Evolutionary conservation across 768 basidiomycete species (phyloP), one percentile per base, ranked within the genome.

Genomic region (Suillus cothurnatus): DNA sequence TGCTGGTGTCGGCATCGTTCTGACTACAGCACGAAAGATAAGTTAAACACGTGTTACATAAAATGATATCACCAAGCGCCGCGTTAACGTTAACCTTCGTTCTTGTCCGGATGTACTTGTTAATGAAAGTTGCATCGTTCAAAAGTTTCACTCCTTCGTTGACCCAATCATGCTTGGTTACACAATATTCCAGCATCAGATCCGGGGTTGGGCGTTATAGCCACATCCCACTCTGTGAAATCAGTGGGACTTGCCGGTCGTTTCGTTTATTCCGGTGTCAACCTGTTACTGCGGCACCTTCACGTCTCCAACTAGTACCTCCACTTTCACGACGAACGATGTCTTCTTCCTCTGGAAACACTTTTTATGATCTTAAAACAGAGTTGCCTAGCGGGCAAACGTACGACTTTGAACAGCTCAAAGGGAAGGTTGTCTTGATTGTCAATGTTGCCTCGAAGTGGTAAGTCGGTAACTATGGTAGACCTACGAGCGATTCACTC

Each of bases 371-470:
- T 57, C 82, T 93, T 71, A 89, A 90, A 71, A 86, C 89, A 23
- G 85, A 87, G 45, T 77, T 84, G 34, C 89, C 90, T 1, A 79
- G 79, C 43, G 84, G 81, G 34, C 79, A 86, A 67, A 73, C 76
- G 11, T 90, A 82, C 64, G 83, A 88, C 66, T 93, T 94, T 69
- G 81, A 84, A 8, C 80, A 91, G 63, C 77, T 94, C 68, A 88
- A 88, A 73, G 92, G 90, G 49, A 93, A 92, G 76, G 86, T 88
- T 21, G 90, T 92, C 45, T 81, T 94, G 47, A 81, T 94, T 64
- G 91, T 93, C 61, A 94, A 94, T 71, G 84, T 85, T 61, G 92
- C 92, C 32, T 92, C 91, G 15, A 79, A 85, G 71, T 94, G 92
- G 91, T 71, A 62, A 55, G 72, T 47, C 1, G 9, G 8, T 19